Percentiles rank a stretch among this genome's conserved stretches.
Evolutionary conservation across 345 rosid species (phyloP).

Genomic region (Trapa incisa): DNA sequence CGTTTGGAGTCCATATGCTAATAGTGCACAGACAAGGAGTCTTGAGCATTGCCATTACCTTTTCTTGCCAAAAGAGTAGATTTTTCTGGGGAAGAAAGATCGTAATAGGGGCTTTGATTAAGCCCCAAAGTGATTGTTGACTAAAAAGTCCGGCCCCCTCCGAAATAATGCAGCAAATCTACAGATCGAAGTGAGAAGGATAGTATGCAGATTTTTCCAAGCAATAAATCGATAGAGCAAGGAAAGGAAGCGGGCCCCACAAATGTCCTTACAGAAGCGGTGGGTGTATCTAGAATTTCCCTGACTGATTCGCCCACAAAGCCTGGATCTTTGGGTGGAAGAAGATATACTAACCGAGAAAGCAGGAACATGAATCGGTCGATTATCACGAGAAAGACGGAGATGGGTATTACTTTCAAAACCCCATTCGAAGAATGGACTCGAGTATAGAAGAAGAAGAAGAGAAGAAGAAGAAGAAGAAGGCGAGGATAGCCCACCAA

Average conservation of each 20-base stretch:
- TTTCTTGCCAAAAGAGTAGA: background rate
- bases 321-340: constrained; percentile 1
- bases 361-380: background rate
- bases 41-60: background rate
- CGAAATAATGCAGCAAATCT: background rate
- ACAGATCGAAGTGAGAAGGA: background rate
- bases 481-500: background rate
- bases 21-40: background rate
- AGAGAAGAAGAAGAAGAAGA: too few relatives aligned
- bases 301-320: background rate
- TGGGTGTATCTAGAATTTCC: background rate
- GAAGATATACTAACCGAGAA: background rate
- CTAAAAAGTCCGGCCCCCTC: background rate
- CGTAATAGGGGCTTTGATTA: background rate
- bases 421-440: constrained; percentile 5
- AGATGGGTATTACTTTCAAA: background rate
- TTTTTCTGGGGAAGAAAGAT: background rate
- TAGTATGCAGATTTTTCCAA: background rate
- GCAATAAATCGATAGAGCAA: background rate
- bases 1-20: background rate
- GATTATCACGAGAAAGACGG: background rate
- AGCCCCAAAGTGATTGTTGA: background rate
- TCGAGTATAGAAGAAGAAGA: background rate
- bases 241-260: background rate
- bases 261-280: constrained; percentile 5